These are phyloP conservation scores for Notholithocarpus densiflorus DNA, from an alignment of 306 rosid species.

Conservation along the genomic window DNA sequence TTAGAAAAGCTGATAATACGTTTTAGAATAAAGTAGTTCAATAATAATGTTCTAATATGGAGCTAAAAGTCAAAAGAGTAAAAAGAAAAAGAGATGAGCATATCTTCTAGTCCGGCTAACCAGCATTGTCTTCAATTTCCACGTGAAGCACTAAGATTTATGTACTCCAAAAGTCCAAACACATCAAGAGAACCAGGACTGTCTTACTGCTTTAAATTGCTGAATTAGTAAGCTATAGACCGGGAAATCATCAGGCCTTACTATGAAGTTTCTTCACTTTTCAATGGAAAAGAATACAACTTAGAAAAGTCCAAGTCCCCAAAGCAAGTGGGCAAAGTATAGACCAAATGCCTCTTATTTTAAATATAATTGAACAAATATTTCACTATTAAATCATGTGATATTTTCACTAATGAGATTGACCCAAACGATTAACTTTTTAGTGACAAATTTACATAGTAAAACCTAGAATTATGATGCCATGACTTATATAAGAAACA, in stretches of 20 bases:
- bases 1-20: too few relatives aligned
- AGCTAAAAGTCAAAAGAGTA: too few relatives aligned
- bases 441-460: slow-evolving; percentile 36
- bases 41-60: too few relatives aligned
- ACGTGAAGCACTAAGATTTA: too few relatives aligned
- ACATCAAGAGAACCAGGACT: not conserved
- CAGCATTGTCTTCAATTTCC: too few relatives aligned
- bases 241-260: not conserved
- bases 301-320: not conserved
- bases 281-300: not conserved
- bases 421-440: slow-evolving; percentile 36
- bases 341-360: not conserved
- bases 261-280: not conserved
- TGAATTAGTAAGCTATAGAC: not conserved
- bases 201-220: not conserved
- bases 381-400: slow-evolving; percentile 23
- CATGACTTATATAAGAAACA: slow-evolving; percentile 10
- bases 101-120: too few relatives aligned
- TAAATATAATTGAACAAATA: slow-evolving; percentile 24
- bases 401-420: slow-evolving; percentile 29
- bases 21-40: too few relatives aligned
- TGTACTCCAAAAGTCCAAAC: too few relatives aligned
- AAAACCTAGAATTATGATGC: slow-evolving; percentile 19
- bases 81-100: too few relatives aligned
- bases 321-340: not conserved